phyloP scores from a whole-genome alignment of 1,139 yeast species.

The Blastobotrys capitulatus region DNA sequence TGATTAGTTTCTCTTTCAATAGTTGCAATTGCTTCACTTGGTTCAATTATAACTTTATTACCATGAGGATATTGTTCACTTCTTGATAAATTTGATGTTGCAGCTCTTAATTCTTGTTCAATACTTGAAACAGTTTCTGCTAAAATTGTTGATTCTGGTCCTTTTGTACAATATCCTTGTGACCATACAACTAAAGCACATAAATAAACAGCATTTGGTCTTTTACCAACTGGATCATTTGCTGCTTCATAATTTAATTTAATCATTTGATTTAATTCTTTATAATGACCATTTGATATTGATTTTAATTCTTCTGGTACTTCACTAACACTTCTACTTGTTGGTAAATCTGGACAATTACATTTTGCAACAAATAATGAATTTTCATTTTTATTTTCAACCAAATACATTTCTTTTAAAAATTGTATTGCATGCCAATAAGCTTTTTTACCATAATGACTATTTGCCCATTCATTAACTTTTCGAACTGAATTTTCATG shows the following conservation, averaged over 20 bases:
- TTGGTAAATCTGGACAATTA: constrained; percentile 14
- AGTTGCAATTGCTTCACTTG: constrained; percentile 16
- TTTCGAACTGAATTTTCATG: constrained; percentile 17
- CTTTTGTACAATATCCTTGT: constrained; percentile 46
- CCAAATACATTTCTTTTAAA: constrained; percentile 26
- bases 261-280: constrained; percentile 16
- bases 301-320: background rate
- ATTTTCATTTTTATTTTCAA: constrained; percentile 11
- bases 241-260: constrained; percentile 41
- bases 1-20: constrained; percentile 14
- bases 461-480: constrained; percentile 19
- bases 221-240: constrained; percentile 48
- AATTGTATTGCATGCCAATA: constrained; percentile 28
- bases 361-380: constrained; percentile 15
- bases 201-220: constrained; percentile 52
- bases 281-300: background rate
- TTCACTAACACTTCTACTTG: background rate
- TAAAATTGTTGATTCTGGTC: constrained; percentile 44
- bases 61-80: background rate
- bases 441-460: constrained; percentile 22
- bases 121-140: constrained; percentile 12
- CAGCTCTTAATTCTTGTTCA: constrained; percentile 12
- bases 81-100: background rate
- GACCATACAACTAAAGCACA: constrained; percentile 55
- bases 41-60: constrained; percentile 5